Evolutionary conservation across 352 stramenopile genomes (phyloP).

Genomic region (Phytophthora megakarya): DNA sequence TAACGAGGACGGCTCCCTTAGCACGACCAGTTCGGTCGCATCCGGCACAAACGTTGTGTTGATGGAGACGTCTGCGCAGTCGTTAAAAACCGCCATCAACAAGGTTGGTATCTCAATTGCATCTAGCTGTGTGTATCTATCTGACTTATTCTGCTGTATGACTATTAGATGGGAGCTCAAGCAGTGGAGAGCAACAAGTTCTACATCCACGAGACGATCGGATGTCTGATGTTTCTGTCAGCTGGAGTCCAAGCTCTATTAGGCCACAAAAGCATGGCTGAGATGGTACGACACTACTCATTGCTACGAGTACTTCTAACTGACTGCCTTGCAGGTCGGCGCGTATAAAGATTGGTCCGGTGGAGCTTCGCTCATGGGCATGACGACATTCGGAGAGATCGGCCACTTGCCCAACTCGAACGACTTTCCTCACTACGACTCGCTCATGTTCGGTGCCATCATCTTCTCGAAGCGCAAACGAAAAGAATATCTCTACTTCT

Average conservation of each 20-base stretch:
- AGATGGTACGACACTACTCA: slow-evolving; percentile 57
- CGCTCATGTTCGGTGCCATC: slow-evolving; percentile 89
- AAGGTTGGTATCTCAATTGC: slow-evolving; percentile 44
- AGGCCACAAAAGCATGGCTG: slow-evolving; percentile 87
- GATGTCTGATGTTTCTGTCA: slow-evolving; percentile 88
- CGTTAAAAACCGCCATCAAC: slow-evolving; percentile 85
- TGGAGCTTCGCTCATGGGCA: slow-evolving; percentile 81
- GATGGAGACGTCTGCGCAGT: slow-evolving; percentile 86
- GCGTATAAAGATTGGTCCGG: slow-evolving; percentile 87
- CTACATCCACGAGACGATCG: slow-evolving; percentile 80
- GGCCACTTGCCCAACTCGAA: slow-evolving; percentile 80
- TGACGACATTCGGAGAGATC: slow-evolving; percentile 90
- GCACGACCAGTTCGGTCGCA: slow-evolving; percentile 77
- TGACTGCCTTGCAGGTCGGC: slow-evolving; percentile 51
- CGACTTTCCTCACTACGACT: slow-evolving; percentile 87
- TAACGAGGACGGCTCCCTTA: slow-evolving; percentile 83
- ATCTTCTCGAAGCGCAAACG: slow-evolving; percentile 88
- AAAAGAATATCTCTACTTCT: slow-evolving; percentile 79
- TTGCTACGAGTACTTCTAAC: neutral
- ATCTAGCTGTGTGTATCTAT: neutral
- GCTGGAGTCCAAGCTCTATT: slow-evolving; percentile 83
- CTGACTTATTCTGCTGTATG: slow-evolving; percentile 7
- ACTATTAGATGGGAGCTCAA: slow-evolving; percentile 68
- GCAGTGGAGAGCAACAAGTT: slow-evolving; percentile 82
- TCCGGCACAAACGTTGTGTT: slow-evolving; percentile 82